Base-by-base conservation (phyloP, 129 eudicot genomes). In the Tagetes erecta region DNA sequence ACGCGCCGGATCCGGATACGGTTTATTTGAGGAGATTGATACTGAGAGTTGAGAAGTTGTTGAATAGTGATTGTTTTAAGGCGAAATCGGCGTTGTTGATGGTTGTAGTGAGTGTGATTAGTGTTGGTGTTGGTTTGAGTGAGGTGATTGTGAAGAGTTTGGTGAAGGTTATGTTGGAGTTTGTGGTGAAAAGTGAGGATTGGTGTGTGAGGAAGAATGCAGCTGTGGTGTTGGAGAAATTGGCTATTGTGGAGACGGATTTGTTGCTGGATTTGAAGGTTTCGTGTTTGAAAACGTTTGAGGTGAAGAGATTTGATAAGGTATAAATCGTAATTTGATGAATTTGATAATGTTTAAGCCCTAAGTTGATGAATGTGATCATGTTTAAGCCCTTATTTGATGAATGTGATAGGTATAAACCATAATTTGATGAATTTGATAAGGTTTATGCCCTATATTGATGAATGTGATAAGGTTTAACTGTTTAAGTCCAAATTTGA, bases 191-290 rank as follows among this genome's bases (percentile, higher is more conserved):
- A n/a, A 83, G 95, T 74, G 96, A 87, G 71, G 92, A 92, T 72
- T 90, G 96, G 97, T 84, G 86, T 8, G 92, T 85, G 12, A 78
- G 97, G 79, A 91, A 88, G 79, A 85, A 89, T 1, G 91, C 96
- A 2, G 88, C 93, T 5, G 97, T 87, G 81, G 91, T 86, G 74
- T 44, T 92, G 81, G 67, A 70, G 81, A 87, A 80, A 75, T 27
- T 92, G 80, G 93, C 91, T 14, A 84, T 79, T 36, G 88, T 78
- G 52, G 93, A 87, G 78, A 71, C 72, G 11, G 84, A 87, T 52
- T 56, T 63, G 12, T 75, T 89, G 75, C 63, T 70, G n/a, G 96
- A 89, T 68, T 78, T 80, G 47, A 92, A 92, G 73, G 69, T 56
- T 14, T 42, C 86, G 13, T 81, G 89, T 53, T 85, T 92, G 80